These are phyloP conservation scores for Botryotinia globosa DNA, from an alignment of 2,329 filamentous ascomycete species.

Conservation along the genomic window DNA sequence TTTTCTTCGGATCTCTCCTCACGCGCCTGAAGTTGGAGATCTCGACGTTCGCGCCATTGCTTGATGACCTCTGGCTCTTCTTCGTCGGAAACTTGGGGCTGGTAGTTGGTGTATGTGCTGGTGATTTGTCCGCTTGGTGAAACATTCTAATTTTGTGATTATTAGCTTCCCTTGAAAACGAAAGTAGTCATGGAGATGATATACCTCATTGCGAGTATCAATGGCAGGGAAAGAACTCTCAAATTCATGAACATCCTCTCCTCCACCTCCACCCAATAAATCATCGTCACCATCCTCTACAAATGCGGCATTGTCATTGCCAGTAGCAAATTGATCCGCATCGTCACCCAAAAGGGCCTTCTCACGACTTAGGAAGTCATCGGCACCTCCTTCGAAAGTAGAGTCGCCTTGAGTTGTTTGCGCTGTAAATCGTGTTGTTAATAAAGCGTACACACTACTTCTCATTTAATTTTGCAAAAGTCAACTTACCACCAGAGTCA, in stretches of 20 bases:
- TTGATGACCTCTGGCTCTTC: constrained; percentile 85
- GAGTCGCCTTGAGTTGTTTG: constrained; percentile 56
- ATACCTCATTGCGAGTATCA: constrained; percentile 63
- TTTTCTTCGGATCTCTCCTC: constrained; percentile 78
- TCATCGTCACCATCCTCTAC: constrained; percentile 67
- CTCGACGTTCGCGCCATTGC: constrained; percentile 89
- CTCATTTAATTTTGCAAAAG: constrained; percentile 11
- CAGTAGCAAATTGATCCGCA: constrained; percentile 81
- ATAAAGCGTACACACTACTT: constrained; percentile 15
- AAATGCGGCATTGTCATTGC: constrained; percentile 65
- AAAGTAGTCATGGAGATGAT: constrained; percentile 23
- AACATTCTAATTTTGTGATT: constrained; percentile 53
- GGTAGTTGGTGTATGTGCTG: constrained; percentile 47
- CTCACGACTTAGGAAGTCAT: constrained; percentile 90
- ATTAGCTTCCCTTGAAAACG: neutral
- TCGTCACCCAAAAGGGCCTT: constrained; percentile 87
- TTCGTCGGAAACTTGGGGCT: constrained; percentile 54
- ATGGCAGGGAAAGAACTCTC: constrained; percentile 91
- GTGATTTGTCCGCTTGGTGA: constrained; percentile 79
- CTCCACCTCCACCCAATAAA: constrained; percentile 59
- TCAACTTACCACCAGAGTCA: constrained; percentile 47
- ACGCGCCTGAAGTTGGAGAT: constrained; percentile 78
- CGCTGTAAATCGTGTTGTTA: constrained; percentile 47
- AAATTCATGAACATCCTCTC: constrained; percentile 53
- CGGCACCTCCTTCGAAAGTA: constrained; percentile 54